A percentile compares a stretch with the other conserved stretches of the same genome.
These are phyloP conservation scores for Claviceps monticola DNA, from an alignment of 2,329 filamentous ascomycete genomes.

Conservation along the genomic window DNA sequence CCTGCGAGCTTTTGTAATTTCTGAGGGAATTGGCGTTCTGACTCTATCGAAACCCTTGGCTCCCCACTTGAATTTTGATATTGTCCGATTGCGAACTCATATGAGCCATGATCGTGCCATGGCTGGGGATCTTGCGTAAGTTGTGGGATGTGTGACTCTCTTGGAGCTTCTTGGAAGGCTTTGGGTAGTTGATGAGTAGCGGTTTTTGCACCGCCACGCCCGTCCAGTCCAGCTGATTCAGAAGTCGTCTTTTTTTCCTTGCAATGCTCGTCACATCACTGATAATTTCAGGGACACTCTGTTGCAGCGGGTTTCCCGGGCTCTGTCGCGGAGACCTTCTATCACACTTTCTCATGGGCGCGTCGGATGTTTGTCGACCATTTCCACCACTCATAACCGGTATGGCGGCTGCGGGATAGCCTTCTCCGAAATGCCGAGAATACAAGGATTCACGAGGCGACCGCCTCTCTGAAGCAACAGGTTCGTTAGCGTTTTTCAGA, in stretches of 20 bases:
- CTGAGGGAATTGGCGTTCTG: conserved; percentile 7
- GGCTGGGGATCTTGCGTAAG: not conserved
- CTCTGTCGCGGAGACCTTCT: not conserved
- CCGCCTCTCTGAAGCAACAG: not conserved
- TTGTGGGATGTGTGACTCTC: conserved; percentile 1
- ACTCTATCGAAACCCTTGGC: conserved; percentile 17
- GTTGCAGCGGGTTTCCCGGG: not conserved
- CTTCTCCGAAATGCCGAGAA: not conserved
- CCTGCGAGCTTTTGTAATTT: not conserved
- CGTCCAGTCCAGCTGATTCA: conserved; percentile 18
- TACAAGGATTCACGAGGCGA: not conserved
- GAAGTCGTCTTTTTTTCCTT: conserved; percentile 13
- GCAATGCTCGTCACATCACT: conserved; percentile 6
- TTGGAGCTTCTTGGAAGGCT: conserved; percentile 5
- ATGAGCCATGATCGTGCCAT: not conserved
- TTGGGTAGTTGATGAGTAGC: conserved; percentile 11
- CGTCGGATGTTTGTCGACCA: not conserved
- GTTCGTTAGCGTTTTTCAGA: not conserved
- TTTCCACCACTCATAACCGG: conserved; percentile 1
- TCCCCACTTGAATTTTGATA: conserved; percentile 17
- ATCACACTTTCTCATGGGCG: not conserved
- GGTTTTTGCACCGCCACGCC: conserved; percentile 19
- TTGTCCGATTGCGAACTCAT: not conserved
- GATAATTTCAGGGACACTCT: not conserved
- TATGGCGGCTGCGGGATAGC: not conserved